A percentile compares a stretch with the other conserved stretches of the same genome.
These are phyloP conservation scores for Cymodocea nodosa DNA, from an alignment of 116 monocot genomes.

Conservation along the genomic window DNA sequence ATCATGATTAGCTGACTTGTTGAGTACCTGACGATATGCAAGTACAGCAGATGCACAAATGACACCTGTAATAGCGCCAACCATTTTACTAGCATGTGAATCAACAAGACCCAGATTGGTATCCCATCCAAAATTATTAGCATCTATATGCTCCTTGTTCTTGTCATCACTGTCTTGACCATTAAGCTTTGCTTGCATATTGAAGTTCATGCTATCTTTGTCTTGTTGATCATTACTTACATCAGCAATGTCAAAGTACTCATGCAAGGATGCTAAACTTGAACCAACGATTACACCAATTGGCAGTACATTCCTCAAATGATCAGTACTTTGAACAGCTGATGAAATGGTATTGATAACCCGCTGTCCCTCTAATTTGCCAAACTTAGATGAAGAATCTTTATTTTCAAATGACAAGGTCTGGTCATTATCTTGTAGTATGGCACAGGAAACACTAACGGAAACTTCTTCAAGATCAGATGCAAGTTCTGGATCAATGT, in stretches of 20 bases:
- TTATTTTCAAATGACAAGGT: slow-evolving; percentile 15
- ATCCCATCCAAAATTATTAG: slow-evolving; percentile 3
- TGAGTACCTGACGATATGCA: slow-evolving; percentile 42
- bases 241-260: slow-evolving; percentile 50
- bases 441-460: slow-evolving; percentile 24
- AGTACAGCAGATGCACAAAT: slow-evolving; percentile 73
- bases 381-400: slow-evolving; percentile 28
- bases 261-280: slow-evolving; percentile 53
- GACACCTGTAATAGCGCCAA: slow-evolving; percentile 70
- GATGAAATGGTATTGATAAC: slow-evolving; percentile 37
- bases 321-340: slow-evolving; percentile 30
- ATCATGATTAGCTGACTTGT: too few relatives aligned
- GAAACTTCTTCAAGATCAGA: slow-evolving; percentile 47
- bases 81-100: slow-evolving; percentile 28
- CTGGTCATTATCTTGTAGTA: slow-evolving; percentile 28
- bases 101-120: background rate
- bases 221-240: slow-evolving; percentile 22
- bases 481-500: slow-evolving; percentile 29
- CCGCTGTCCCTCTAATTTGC: slow-evolving; percentile 32
- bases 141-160: background rate
- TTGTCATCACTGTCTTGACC: slow-evolving; percentile 9
- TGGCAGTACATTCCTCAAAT: slow-evolving; percentile 64
- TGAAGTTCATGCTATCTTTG: slow-evolving; percentile 2
- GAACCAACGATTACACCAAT: slow-evolving; percentile 72
- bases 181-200: slow-evolving; percentile 11